These are phyloP conservation scores for Leccinum huronense DNA, from an alignment of 1,284 basidiomycete genomes.

Conservation along the genomic window DNA sequence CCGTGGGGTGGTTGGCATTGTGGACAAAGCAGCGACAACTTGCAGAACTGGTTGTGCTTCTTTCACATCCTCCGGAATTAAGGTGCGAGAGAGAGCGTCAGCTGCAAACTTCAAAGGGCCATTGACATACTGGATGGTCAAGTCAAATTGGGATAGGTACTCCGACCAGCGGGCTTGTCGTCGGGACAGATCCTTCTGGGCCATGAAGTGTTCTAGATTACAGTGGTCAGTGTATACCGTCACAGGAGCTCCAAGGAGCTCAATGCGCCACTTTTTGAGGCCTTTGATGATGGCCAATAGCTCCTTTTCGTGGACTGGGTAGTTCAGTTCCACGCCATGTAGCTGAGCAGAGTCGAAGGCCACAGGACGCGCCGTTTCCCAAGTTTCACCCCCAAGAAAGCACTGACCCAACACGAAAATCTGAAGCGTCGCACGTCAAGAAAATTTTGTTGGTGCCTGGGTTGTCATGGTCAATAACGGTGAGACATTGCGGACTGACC, in stretches of 20 bases:
- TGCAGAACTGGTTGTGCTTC: too few species aligned
- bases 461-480: constrained; percentile 25
- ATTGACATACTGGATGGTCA: not conserved
- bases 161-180: not conserved
- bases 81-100: not conserved
- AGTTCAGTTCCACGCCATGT: not conserved
- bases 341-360: not conserved
- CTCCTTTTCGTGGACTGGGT: not conserved
- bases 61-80: too few species aligned
- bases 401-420: not conserved
- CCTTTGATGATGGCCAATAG: not conserved
- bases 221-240: not conserved
- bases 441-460: not conserved
- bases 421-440: not conserved
- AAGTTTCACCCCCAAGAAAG: not conserved
- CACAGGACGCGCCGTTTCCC: not conserved
- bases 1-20: too few species aligned
- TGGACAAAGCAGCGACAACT: not conserved
- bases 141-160: not conserved
- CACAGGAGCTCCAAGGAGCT: not conserved
- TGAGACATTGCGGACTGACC: constrained; percentile 18
- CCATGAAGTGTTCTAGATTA: not conserved
- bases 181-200: not conserved
- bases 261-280: not conserved
- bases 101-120: not conserved